Base-by-base conservation (phyloP, 345 rosid genomes). In the Excoecaria cochinchinensis region DNA sequence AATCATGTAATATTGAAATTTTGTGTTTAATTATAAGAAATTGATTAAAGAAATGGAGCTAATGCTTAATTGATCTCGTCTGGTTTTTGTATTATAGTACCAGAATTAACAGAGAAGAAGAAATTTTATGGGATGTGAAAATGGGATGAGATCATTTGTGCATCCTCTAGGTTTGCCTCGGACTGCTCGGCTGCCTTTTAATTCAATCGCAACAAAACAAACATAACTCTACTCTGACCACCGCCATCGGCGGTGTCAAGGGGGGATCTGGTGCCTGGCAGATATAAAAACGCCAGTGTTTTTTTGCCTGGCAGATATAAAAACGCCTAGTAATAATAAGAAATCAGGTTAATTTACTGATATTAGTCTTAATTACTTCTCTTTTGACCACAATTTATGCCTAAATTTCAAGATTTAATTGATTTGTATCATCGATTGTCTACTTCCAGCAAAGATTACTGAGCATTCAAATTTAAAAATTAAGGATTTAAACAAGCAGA, bases 121-220 rank as follows among this genome's bases (percentile, higher is more conserved):
- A 47, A 70, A 40, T 65, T 21, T 47, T 22, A 40, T 31, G 4
- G 82, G 81, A 9, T 52, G 53, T n/a, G 87, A 84, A 40, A 71
- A 67, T 53, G 74, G 74, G n/a, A n/a, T n/a, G 31, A 75, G 75
- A 51, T 73, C n/a, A n/a, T n/a, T 78, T 4, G 73, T 53, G 15
- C 83, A 72, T 24, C 73, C 82, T 8, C 51, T 73, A n/a, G 79
- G 77, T 4, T 53, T 75, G 39, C 77, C 79, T 3, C 88, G 72
- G 5, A 66, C 89, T 44, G 82, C 84, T 50, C 85, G 89, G 87
- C 80, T 87, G 14, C 68, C 85, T 15, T 78, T n/a, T n/a, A n/a
- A n/a, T n/a, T 4, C 74, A 73, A 4, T 22, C 21, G 1, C 51
- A 19, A 9, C 58, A 39, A 2, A 66, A 70, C 64, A 72, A 63